Base-by-base conservation (phyloP, 2,329 filamentous ascomycete species). In the Pseudogymnoascus destructans region DNA sequence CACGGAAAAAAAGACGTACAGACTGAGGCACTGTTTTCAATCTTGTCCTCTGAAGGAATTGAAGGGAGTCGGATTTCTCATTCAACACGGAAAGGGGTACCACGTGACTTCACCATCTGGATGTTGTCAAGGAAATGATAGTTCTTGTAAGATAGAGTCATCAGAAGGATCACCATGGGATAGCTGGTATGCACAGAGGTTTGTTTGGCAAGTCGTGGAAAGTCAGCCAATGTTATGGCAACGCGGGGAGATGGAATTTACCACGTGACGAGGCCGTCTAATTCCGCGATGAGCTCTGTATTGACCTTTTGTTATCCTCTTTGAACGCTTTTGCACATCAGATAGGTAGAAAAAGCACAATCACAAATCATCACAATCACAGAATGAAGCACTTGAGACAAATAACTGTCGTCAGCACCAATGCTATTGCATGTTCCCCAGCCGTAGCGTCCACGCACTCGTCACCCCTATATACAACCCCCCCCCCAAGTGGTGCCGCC, bases 401-500 rank as follows among this genome's bases (percentile, higher is more conserved):
- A 52, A 19, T 17, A 30, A 13, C n/a, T 30, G 25, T 52, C 25
- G 25, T 52, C 46, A 52, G 11, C 40, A 46, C 46, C 46, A 52
- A 52, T 52, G 25, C 46, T 52, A 52, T 52, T 52, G 46, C 46
- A 52, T 52, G 46, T 8, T 52, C 46, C 32, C 25, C 1, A 25
- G 46, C 46, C 46, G 46, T 32, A 30, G 46, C 46, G 46, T 5
- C 46, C 23, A 52, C 25, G 46, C 46, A 30, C 42, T 23, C 25
- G 15, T 3, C 17, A 2, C 25, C 25, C 15, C 5, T 52, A 52
- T 52, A 25, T 52, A 52, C 46, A 52, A 52, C 11, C 46, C 13
- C n/a, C 40, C 46, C 13, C 42, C 46, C 46, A 52, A 52, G 46
- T 30, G 42, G n/a, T 27, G n/a, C 42, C 42, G 23, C 42, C 42